These are phyloP conservation scores for Fusarium ambrosium DNA, from an alignment of 2,329 filamentous ascomycete species.

Conservation along the genomic window DNA sequence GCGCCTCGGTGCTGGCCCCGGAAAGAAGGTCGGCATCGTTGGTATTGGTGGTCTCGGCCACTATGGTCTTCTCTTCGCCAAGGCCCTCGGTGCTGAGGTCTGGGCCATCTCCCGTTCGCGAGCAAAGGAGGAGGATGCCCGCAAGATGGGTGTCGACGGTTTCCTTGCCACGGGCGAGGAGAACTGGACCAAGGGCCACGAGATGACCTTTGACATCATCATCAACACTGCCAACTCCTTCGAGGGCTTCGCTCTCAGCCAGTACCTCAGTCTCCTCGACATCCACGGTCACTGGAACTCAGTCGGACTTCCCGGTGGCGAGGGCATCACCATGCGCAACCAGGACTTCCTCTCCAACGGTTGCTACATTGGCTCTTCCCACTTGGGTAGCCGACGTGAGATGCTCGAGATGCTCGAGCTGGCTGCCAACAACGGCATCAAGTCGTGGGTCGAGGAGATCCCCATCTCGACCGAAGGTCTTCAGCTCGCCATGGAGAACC, in stretches of 20 bases:
- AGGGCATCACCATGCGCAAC: conserved; percentile 77
- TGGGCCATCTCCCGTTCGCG: conserved; percentile 73
- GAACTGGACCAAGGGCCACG: conserved; percentile 69
- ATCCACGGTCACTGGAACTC: conserved; percentile 85
- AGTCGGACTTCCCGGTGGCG: conserved; percentile 84
- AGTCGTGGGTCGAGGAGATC: conserved; percentile 80
- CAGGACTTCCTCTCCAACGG: conserved; percentile 84
- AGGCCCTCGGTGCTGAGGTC: conserved; percentile 73
- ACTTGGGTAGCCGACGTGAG: conserved; percentile 78
- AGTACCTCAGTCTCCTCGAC: conserved; percentile 84
- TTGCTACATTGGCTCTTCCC: conserved; percentile 77
- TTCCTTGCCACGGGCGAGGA: conserved; percentile 70
- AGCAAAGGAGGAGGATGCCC: conserved; percentile 71
- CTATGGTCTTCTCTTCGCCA: conserved; percentile 78
- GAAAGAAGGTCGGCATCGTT: conserved; percentile 83
- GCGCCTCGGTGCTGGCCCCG: conserved; percentile 79
- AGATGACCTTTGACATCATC: conserved; percentile 80
- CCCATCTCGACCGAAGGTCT: conserved; percentile 80
- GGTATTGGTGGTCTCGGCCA: conserved; percentile 81
- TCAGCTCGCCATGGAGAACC: conserved; percentile 75
- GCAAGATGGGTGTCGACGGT: conserved; percentile 71
- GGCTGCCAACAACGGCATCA: conserved; percentile 76
- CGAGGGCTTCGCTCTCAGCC: conserved; percentile 74
- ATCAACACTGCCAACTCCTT: conserved; percentile 80
- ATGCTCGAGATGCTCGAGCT: conserved; percentile 79